A percentile compares a stretch with the other conserved stretches of the same genome.
These are phyloP conservation scores for Schizothecium vesticola DNA, from an alignment of 495 filamentous ascomycete species.

Conservation along the genomic window DNA sequence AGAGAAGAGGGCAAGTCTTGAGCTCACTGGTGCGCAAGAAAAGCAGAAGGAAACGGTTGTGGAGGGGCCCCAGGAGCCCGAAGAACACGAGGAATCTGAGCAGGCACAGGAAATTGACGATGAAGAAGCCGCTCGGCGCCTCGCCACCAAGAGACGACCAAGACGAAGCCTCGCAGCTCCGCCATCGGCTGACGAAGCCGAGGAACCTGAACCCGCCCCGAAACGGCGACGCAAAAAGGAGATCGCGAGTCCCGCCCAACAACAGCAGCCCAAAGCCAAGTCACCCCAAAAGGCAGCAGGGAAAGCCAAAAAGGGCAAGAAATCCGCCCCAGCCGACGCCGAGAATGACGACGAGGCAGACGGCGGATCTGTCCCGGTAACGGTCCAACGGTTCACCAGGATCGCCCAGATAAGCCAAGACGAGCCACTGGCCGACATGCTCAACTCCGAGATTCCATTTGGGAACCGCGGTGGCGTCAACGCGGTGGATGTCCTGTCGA, in stretches of 20 bases:
- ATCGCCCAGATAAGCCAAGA: constrained; percentile 21
- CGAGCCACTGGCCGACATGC: constrained; percentile 35
- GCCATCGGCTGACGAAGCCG: constrained; percentile 25
- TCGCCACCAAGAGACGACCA: constrained; percentile 36
- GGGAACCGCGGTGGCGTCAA: constrained; percentile 61
- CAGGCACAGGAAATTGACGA: constrained; percentile 25
- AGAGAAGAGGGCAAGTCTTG: constrained; percentile 11
- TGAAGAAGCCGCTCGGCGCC: constrained; percentile 29
- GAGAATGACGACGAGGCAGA: constrained; percentile 19
- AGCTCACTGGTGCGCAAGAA: not conserved
- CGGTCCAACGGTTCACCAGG: constrained; percentile 45
- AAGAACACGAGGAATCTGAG: constrained; percentile 20
- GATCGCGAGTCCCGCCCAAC: constrained; percentile 30
- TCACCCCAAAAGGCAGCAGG: constrained; percentile 14
- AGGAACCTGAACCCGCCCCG: constrained; percentile 20
- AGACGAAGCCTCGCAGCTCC: constrained; percentile 26
- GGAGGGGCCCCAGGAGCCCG: constrained; percentile 4
- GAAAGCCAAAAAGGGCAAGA: constrained; percentile 12
- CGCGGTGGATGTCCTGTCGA: constrained; percentile 60
- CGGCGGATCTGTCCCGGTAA: constrained; percentile 33
- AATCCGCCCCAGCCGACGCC: constrained; percentile 1
- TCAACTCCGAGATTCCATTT: constrained; percentile 44
- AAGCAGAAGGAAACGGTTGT: constrained; percentile 12
- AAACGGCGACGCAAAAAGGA: constrained; percentile 33
- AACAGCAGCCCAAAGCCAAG: constrained; percentile 29